Evolutionary conservation across 768 basidiomycete genomes (phyloP).

Genomic region (Agrocybe chaxingu): DNA sequence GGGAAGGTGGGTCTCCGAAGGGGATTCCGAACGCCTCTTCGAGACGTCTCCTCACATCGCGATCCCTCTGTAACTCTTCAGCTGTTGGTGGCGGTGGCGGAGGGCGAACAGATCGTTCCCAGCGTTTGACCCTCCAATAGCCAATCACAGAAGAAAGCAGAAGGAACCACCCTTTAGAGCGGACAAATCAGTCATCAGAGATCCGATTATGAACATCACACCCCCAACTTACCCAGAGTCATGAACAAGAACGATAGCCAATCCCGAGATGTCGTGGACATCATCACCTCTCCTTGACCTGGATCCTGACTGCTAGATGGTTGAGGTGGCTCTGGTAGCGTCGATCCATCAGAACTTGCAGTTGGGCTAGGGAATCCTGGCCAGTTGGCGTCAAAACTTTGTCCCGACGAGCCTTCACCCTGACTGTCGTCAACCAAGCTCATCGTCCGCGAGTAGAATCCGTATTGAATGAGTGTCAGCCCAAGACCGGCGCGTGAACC

Average conservation of each 20-base stretch:
- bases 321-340: not conserved
- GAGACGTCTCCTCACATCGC: conserved; percentile 47
- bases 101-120: conserved; percentile 69
- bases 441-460: conserved; percentile 62
- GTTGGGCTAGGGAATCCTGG: not conserved
- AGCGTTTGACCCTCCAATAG: conserved; percentile 82
- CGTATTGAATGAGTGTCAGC: conserved; percentile 90
- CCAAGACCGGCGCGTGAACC: conserved; percentile 96
- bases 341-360: conserved; percentile 12
- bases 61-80: conserved; percentile 51
- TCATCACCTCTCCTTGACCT: conserved; percentile 8
- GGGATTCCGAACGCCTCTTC: conserved; percentile 49
- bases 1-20: conserved; percentile 27
- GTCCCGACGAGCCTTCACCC: conserved; percentile 3
- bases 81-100: conserved; percentile 32
- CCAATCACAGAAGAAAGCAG: conserved; percentile 79
- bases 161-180: conserved; percentile 78
- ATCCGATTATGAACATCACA: not conserved
- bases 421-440: conserved; percentile 23
- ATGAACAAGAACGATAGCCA: conserved; percentile 93
- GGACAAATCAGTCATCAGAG: conserved; percentile 1
- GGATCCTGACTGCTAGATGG: not conserved
- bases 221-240: conserved; percentile 59
- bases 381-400: not conserved
- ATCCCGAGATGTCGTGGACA: conserved; percentile 60